phyloP scores from a whole-genome alignment of 2,329 filamentous ascomycete species.

The Phyllosticta citrichinensis region DNA sequence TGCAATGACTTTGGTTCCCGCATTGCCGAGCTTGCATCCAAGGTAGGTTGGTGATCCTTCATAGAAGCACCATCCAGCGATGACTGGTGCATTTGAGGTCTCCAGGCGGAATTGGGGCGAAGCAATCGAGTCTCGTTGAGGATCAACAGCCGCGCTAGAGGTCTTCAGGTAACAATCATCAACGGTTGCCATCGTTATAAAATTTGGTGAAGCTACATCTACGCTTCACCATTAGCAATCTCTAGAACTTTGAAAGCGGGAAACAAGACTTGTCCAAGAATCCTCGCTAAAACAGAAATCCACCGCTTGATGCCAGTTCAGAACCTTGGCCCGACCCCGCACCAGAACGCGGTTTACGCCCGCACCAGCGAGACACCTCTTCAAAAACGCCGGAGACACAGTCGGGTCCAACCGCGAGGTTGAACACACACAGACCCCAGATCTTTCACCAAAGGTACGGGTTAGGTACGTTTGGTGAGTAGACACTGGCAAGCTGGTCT shows the following conservation, averaged over 20 bases:
- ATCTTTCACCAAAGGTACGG: neutral
- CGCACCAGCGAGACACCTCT: neutral
- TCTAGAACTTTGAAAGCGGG: neutral
- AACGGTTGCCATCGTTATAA: neutral
- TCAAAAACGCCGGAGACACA: neutral
- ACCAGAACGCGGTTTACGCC: neutral
- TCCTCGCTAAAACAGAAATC: neutral
- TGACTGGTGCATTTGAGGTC: neutral
- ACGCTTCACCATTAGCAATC: neutral
- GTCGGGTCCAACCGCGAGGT: neutral
- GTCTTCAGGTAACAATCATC: neutral
- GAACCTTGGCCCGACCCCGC: neutral
- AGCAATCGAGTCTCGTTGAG: neutral
- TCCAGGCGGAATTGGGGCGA: neutral
- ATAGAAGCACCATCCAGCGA: neutral
- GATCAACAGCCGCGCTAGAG: neutral
- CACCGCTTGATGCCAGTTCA: neutral
- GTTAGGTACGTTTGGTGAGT: neutral
- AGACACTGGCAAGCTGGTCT: conserved; percentile 1
- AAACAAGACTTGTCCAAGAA: conserved; percentile 5
- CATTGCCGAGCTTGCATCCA: neutral
- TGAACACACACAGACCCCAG: conserved; percentile 4
- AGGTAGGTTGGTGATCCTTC: neutral
- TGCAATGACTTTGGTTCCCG: neutral
- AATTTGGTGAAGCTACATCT: neutral